Base-by-base conservation (phyloP, 495 filamentous ascomycete genomes). In the Penicillium goetzii region DNA sequence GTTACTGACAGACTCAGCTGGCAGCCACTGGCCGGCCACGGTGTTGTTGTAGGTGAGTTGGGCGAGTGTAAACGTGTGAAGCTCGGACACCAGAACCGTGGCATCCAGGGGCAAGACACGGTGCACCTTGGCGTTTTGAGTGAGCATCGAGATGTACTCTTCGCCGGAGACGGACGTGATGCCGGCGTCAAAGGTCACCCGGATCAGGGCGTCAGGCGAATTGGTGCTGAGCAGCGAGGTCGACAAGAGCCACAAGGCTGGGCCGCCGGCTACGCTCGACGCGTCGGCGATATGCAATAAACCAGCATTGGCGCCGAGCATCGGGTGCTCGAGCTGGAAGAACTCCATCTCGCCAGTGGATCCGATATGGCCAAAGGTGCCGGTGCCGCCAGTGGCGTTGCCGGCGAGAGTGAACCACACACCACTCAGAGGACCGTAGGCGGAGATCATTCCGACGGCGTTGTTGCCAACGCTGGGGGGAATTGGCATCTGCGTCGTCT, bases 311-410 rank as follows among this genome's bases (percentile, higher is more conserved):
- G 40, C 17, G 7, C 62, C 62, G 30, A 64, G 62, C 62, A 64
- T 19, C 10, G 56, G 62, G 57, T 64, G 62, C 62, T 64, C 28
- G 21, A 64, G 57, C 17, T 43, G 43, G 50, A 64, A 66, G 57
- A 69, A 69, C 41, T 66, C 28, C 56, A 69, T 61, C 63, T 66
- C 19, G 50, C 67, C 67, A 10, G 49, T 11, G 41, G 63, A 26
- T 52, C 63, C 67, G 60, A 69, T 69, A 21, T 69, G 67, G 41
- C 67, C 67, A 49, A 69, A 69, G n/a, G 67, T 69, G 26, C 67
- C 67, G n/a, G 67, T 69, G 50, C 67, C 67, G 8, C 67, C 67
- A 12, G 67, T 69, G 34, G 60, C 60, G 34, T 69, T 69, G 5
- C 67, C 67, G 19, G 67, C 67, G 34, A 66, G 67, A 45, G 67